phyloP scores from a whole-genome alignment of 306 rosid species.

The Neltuma alba region DNA sequence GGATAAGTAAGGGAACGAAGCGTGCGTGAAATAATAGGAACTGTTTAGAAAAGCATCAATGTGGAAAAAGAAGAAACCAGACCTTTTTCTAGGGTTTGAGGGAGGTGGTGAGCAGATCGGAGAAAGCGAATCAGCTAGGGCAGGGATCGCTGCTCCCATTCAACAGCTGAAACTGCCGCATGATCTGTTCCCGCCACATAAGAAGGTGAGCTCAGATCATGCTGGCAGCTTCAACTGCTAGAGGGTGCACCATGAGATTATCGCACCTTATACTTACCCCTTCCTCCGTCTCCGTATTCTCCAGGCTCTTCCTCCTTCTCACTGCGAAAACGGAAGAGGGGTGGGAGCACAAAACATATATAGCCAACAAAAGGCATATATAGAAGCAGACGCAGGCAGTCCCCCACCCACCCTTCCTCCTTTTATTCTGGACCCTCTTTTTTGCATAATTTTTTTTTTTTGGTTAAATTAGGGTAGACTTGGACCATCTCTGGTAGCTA shows the following conservation, averaged over 20 bases:
- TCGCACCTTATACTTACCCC: no score
- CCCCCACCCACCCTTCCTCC: neutral
- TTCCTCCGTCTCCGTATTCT: neutral
- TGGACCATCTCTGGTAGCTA: slow-evolving; percentile 41
- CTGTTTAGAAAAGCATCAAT: neutral
- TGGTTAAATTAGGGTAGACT: slow-evolving; percentile 28
- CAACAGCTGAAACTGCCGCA: slow-evolving; percentile 78
- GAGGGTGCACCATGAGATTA: slow-evolving; percentile 49
- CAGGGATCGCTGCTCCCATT: slow-evolving; percentile 42
- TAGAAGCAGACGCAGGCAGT: slow-evolving; percentile 6
- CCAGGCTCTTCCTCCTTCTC: no score
- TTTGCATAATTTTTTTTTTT: no score
- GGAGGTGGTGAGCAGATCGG: neutral
- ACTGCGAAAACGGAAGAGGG: slow-evolving; percentile 21
- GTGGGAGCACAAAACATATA: slow-evolving; percentile 17
- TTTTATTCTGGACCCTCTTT: slow-evolving; percentile 10
- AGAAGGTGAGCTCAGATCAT: slow-evolving; percentile 67
- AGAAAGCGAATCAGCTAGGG: neutral
- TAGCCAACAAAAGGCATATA: neutral
- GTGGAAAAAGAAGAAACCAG: neutral
- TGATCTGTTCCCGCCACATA: slow-evolving; percentile 59
- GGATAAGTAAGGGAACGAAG: neutral
- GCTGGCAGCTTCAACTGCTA: slow-evolving; percentile 95
- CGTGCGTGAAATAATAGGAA: neutral
- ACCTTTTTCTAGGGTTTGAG: neutral